These are phyloP conservation scores for Neonectria coccinea DNA, from an alignment of 2,329 filamentous ascomycete species.

Conservation along the genomic window DNA sequence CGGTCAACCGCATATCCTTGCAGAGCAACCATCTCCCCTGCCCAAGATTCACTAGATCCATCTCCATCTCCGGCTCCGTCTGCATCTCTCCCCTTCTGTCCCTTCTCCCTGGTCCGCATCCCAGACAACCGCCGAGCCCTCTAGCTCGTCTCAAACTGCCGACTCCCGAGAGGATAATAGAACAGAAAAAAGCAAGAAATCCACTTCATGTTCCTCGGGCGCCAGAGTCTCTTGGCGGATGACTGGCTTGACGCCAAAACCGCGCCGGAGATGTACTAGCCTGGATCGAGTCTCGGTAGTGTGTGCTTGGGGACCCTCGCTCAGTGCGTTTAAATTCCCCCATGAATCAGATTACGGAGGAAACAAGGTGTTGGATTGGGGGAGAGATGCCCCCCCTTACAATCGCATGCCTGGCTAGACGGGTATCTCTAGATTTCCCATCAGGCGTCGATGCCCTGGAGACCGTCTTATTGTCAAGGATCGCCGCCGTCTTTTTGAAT, in stretches of 20 bases:
- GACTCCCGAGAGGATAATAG: neutral
- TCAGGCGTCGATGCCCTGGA: conserved; percentile 4
- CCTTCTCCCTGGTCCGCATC: neutral
- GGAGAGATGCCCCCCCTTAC: conserved; percentile 3
- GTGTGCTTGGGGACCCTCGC: neutral
- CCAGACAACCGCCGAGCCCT: too few relatives aligned
- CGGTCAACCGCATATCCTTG: neutral
- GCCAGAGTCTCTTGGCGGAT: conserved; percentile 5
- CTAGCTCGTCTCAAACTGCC: neutral
- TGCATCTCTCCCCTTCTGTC: neutral
- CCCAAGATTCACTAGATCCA: neutral
- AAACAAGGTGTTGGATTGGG: neutral
- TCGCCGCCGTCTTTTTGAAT: neutral
- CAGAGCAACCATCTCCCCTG: neutral
- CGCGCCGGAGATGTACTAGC: conserved; percentile 12
- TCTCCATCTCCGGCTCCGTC: neutral
- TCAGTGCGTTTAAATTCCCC: conserved; percentile 2
- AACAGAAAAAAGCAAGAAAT: neutral
- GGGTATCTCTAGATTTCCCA: conserved; percentile 12
- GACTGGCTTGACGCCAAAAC: conserved; percentile 25
- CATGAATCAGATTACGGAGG: neutral
- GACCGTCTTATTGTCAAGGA: neutral
- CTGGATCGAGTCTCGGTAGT: conserved; percentile 8
- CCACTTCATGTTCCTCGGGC: too few relatives aligned
- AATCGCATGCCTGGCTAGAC: conserved; percentile 5